A percentile compares a stretch with the other conserved stretches of the same genome.
Conservation (phyloP, 306 rosid species). For the Dryas alaskensis region DNA sequence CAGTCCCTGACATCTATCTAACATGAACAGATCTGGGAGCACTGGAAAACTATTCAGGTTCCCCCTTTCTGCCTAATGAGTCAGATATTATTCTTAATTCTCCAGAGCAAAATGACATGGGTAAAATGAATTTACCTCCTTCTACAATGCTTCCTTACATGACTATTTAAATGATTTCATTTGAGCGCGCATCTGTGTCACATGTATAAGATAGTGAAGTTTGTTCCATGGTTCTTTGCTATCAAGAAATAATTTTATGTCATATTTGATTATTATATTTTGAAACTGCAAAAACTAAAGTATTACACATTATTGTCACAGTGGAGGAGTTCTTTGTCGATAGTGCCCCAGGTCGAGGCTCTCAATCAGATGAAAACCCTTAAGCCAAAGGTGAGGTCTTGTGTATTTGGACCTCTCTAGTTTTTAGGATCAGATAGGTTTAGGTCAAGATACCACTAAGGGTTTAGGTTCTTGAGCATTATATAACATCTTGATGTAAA, state of each 20-base stretch:
- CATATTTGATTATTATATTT: not conserved
- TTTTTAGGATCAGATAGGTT: not conserved
- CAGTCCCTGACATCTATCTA: not conserved
- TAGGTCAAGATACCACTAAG: not conserved
- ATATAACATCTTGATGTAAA: not conserved
- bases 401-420: not conserved
- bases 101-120: constrained; percentile 19
- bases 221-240: not conserved
- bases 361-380: constrained; percentile 5
- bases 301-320: constrained; percentile 1
- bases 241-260: not conserved
- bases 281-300: not conserved
- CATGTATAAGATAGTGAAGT: not conserved
- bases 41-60: constrained; percentile 14
- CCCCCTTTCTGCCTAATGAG: constrained; percentile 6
- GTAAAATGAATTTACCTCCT: not conserved
- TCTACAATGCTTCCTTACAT: not conserved
- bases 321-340: constrained; percentile 14
- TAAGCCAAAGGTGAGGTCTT: not conserved
- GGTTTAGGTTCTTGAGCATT: not conserved
- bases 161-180: not conserved
- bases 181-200: not conserved
- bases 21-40: constrained; percentile 1
- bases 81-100: not conserved
- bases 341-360: not conserved